These are phyloP conservation scores for Serendipita sp. DNA, from an alignment of 768 basidiomycete genomes.

Conservation along the genomic window DNA sequence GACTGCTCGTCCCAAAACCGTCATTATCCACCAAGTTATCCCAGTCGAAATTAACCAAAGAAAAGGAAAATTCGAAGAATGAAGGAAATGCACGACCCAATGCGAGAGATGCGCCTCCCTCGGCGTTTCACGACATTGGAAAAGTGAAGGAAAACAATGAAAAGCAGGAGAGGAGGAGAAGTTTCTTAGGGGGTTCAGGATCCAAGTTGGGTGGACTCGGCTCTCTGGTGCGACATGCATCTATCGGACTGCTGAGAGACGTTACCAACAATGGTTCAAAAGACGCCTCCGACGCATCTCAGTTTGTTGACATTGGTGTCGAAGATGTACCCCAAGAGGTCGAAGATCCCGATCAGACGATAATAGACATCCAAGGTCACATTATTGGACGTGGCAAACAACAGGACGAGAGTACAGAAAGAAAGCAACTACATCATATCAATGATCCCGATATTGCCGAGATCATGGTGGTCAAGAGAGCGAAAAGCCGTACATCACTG, in stretches of 20 bases:
- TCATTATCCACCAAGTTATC: background rate
- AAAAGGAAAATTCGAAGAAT: background rate
- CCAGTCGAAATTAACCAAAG: background rate
- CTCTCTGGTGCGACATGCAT: background rate
- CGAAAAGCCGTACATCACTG: background rate
- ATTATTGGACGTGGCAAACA: background rate
- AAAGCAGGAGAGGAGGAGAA: background rate
- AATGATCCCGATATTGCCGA: conserved; percentile 1
- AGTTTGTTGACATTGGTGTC: background rate
- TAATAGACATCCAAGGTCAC: background rate
- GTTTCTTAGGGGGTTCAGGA: background rate
- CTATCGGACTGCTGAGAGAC: background rate
- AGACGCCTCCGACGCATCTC: background rate
- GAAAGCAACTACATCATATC: background rate
- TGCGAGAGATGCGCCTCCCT: background rate
- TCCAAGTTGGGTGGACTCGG: background rate
- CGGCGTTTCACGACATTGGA: background rate
- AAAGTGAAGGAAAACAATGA: background rate
- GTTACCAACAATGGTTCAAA: background rate
- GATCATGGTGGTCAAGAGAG: background rate
- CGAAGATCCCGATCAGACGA: background rate
- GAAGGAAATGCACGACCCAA: background rate
- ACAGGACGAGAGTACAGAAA: background rate
- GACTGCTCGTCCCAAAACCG: background rate
- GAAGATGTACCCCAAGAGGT: background rate